These are phyloP conservation scores for barley (Hordeum vulgare) DNA, from an alignment of 176 grass and related monocot species.

Conservation along the genomic window MorexV3_pseudomolecules_assembly NC_058519.1:110846301-110846800, in stretches of 20 bases:
- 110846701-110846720: slow-evolving; percentile 83
- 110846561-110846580: background rate
- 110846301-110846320: slow-evolving; percentile 35
- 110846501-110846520: background rate
- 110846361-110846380: slow-evolving; percentile 79
- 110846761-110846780: slow-evolving; percentile 50
- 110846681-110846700: slow-evolving; percentile 93
- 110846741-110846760: slow-evolving; percentile 70
- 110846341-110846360: slow-evolving; percentile 87
- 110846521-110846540: background rate
- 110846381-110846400: slow-evolving; percentile 92
- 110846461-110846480: slow-evolving; percentile 97
- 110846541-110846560: background rate
- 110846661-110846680: slow-evolving; percentile 65
- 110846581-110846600: slow-evolving; percentile 85
- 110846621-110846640: slow-evolving; percentile 76
- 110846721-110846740: slow-evolving; percentile 82
- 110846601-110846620: slow-evolving; percentile 58
- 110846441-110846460: slow-evolving; percentile 78
- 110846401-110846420: slow-evolving; percentile 94
- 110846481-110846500: background rate
- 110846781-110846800: slow-evolving; percentile 61
- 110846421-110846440: slow-evolving; percentile 81
- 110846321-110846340: slow-evolving; percentile 50
- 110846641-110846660: slow-evolving; percentile 66